These are phyloP conservation scores for Pichia terricola DNA, from an alignment of 1,139 yeast species.

Conservation along the genomic window DNA sequence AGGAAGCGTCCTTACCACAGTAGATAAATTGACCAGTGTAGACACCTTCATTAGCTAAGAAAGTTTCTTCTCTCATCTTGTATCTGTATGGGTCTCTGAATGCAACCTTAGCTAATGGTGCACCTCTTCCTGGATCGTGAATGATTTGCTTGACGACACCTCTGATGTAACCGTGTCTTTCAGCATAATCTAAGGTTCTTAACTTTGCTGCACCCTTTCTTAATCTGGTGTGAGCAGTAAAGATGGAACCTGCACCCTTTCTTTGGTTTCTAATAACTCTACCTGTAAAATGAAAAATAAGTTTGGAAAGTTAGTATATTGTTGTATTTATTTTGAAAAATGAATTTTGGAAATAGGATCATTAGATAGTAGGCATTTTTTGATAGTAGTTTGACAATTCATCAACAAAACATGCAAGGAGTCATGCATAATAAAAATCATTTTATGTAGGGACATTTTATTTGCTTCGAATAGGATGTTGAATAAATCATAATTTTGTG, in stretches of 20 bases:
- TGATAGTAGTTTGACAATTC: too few relatives aligned
- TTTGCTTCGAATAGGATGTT: too few relatives aligned
- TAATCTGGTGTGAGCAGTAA: constrained; percentile 99
- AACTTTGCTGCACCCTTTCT: constrained; percentile 99
- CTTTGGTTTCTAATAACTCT: constrained; percentile 99
- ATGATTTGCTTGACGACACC: constrained; percentile 85
- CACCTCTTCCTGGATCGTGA: constrained; percentile 99
- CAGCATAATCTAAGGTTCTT: constrained; percentile 98
- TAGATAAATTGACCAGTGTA: constrained; percentile 98
- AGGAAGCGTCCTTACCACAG: constrained; percentile 98
- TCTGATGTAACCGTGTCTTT: constrained; percentile 99
- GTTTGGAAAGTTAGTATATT: constrained; percentile 10
- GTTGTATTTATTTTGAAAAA: too few relatives aligned
- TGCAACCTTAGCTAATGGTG: constrained; percentile 97
- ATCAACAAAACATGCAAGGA: too few relatives aligned
- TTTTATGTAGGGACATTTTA: too few relatives aligned
- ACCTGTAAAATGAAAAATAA: constrained; percentile 42
- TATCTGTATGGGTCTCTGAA: constrained; percentile 99
- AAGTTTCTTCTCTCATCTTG: constrained; percentile 96
- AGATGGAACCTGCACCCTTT: constrained; percentile 99
- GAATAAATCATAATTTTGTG: too few relatives aligned
- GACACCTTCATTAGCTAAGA: constrained; percentile 99
- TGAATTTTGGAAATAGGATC: too few relatives aligned
- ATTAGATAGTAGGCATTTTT: too few relatives aligned
- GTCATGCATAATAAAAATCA: too few relatives aligned